These are phyloP conservation scores for Tanacetum coccineum DNA, from an alignment of 129 eudicot genomes.

Conservation along the genomic window DNA sequence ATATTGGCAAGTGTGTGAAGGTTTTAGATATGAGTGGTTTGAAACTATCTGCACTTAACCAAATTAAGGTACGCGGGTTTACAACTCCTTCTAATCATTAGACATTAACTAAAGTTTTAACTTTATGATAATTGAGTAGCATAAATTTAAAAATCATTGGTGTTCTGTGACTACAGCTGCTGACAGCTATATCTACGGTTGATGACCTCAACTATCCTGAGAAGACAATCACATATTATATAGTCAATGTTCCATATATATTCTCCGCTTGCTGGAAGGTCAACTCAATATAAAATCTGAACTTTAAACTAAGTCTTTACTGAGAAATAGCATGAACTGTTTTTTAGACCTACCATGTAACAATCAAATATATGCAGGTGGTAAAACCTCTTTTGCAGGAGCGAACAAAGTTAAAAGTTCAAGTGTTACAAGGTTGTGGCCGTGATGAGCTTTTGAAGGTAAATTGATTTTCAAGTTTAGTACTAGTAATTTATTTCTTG, in stretches of 20 bases:
- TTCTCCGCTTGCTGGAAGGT: slow-evolving; percentile 90
- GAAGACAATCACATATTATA: slow-evolving; percentile 49
- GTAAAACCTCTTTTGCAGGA: slow-evolving; percentile 75
- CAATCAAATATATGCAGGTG: slow-evolving; percentile 37
- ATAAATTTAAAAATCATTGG: neutral
- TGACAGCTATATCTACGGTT: slow-evolving; percentile 37
- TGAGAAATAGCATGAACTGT: neutral
- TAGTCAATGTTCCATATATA: slow-evolving; percentile 66
- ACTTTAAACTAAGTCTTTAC: neutral
- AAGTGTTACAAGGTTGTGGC: slow-evolving; percentile 61
- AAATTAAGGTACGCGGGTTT: slow-evolving; percentile 40
- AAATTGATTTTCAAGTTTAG: neutral
- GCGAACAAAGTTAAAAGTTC: slow-evolving; percentile 59
- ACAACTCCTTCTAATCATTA: neutral
- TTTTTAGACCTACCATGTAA: slow-evolving; percentile 4
- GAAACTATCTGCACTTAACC: slow-evolving; percentile 59
- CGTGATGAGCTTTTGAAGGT: slow-evolving; percentile 70
- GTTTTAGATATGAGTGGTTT: slow-evolving; percentile 67
- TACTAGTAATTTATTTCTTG: neutral
- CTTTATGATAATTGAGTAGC: neutral
- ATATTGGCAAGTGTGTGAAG: slow-evolving; percentile 56
- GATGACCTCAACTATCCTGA: slow-evolving; percentile 41
- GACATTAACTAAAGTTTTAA: neutral
- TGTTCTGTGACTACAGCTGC: slow-evolving; percentile 38
- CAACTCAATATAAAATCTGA: slow-evolving; percentile 15